Base-by-base conservation (phyloP, 1,139 yeast genomes). In the Diutina siamensis region DNA sequence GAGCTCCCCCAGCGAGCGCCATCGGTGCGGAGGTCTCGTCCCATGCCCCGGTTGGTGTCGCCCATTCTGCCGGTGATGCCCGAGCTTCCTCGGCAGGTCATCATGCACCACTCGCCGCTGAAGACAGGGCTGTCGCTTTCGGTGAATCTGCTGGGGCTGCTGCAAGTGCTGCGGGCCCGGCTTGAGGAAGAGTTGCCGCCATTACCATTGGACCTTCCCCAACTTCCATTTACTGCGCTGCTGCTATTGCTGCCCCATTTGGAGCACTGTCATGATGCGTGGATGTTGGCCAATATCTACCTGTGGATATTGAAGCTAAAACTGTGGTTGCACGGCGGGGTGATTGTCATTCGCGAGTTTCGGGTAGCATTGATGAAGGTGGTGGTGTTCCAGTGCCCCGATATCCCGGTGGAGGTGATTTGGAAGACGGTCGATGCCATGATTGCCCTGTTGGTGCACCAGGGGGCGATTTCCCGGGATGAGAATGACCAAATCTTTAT, bases 351-450 rank as follows among this genome's bases (percentile, higher is more conserved):
- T 45, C 58, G 66, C 17, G 83, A 77, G 52, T 74, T 78, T 50
- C 63, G 66, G 36, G 72, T 67, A 50, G 75, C 80, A 0, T 62
- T 81, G 40, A 67, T 71, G 25, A 68, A 72, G 40, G 61, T 82
- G 44, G 64, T 80, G 48, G 74, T 72, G 2, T 76, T 66, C 51
- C 72, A 72, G 47, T 62, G 72, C 44, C 70, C 78, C 5, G 74
- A 74, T 42, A 60, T 78, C 21, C 76, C 78, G 15, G 63, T 74
- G 54, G 78, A 77, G 44, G 64, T 76, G 31, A 73, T 84, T 22
- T 81, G 80, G 17, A 69, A 71, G 40, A 64, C 78, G 44, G 78
- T 83, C 1, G 74, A 70, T 34, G 72, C 70, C 41, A 72, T 78
- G 2, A 57, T 83, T 22, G 61, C 63, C 8, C 66, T 80, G 0